Evolutionary conservation across 192 early-diverging fungal genomes (phyloP), one percentile per base, ranked within the genome.

Genomic region (Gigaspora rosea): DNA sequence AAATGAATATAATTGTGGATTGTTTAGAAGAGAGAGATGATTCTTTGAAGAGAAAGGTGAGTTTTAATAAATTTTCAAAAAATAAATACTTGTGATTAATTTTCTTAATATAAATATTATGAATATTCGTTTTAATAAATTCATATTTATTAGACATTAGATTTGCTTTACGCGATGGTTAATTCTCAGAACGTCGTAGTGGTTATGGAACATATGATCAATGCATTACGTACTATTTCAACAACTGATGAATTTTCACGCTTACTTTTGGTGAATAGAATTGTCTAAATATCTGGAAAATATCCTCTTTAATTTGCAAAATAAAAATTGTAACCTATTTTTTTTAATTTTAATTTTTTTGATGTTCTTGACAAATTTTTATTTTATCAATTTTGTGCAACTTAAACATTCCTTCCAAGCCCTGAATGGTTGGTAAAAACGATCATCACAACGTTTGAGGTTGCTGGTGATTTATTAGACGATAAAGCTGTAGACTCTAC

Each of bases 21-120:
- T 75, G 73, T 65, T 52, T 75, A 35, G 73, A 75, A 20, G 73
- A 75, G 33, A 75, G 64, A 75, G 73, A 75, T 63, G 73, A 75
- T 41, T 27, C 73, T 27, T 49, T 75, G 20, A 75, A 64, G 18
- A 64, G 33, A 51, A 75, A 75, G 18, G 73, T 75, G 27, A 13
- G 72, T 22, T 4, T 49, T 61, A 11, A 16, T 59, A 3, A 18
- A 4, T 22, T 46, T 74, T 74, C 10, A 47, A 59, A 48, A 46
- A 47, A 41, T 61, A 20, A n/a, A 20, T 35, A 47, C 33, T n/a
- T 59, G 2, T 35, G 4, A 22, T 6, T 11, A 20, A 16, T 50
- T 15, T 47, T 61, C 9, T 8, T 22, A 20, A 50, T 11, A 41
- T 52, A 70, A n/a, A 20, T 35, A 47, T 56, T 59, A 6, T 35